phyloP scores from a whole-genome alignment of 2,329 filamentous ascomycete species.

The Biscogniauxia sp. region DNA sequence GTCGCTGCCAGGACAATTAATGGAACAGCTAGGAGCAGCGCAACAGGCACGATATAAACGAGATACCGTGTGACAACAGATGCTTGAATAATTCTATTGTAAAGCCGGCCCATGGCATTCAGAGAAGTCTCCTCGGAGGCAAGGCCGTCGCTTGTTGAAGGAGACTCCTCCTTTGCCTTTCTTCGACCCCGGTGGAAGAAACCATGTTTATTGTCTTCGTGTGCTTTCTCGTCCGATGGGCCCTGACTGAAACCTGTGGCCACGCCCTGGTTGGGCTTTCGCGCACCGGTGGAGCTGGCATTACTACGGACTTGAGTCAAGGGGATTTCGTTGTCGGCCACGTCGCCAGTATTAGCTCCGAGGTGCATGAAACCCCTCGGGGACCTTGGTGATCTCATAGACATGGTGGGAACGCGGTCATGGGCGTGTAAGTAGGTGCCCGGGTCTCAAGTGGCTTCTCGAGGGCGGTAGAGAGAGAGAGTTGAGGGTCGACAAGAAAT shows the following conservation, averaged over 20 bases:
- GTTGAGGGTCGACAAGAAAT: background rate
- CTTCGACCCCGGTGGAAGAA: constrained; percentile 49
- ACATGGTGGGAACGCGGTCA: constrained; percentile 22
- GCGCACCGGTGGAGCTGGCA: constrained; percentile 52
- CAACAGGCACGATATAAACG: constrained; percentile 65
- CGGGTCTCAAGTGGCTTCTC: background rate
- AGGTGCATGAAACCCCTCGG: constrained; percentile 30
- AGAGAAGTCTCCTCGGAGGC: constrained; percentile 52
- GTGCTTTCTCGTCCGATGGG: constrained; percentile 30
- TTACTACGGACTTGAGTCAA: constrained; percentile 50
- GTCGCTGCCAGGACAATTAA: constrained; percentile 54
- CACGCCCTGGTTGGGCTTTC: constrained; percentile 43
- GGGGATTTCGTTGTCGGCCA: constrained; percentile 26
- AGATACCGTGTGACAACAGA: constrained; percentile 65
- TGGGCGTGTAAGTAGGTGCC: constrained; percentile 1
- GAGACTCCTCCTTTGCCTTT: constrained; percentile 39
- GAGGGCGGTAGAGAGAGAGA: constrained; percentile 4
- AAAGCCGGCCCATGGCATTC: constrained; percentile 64
- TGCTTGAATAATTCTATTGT: constrained; percentile 62
- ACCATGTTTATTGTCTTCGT: constrained; percentile 40
- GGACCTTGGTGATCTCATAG: constrained; percentile 26
- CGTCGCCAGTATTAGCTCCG: constrained; percentile 20
- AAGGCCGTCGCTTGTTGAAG: constrained; percentile 43
- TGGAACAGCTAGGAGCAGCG: constrained; percentile 58
- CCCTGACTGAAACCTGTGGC: constrained; percentile 32